phyloP scores from a whole-genome alignment of 257 asterid species.

The Przewalskia tangutica region DNA sequence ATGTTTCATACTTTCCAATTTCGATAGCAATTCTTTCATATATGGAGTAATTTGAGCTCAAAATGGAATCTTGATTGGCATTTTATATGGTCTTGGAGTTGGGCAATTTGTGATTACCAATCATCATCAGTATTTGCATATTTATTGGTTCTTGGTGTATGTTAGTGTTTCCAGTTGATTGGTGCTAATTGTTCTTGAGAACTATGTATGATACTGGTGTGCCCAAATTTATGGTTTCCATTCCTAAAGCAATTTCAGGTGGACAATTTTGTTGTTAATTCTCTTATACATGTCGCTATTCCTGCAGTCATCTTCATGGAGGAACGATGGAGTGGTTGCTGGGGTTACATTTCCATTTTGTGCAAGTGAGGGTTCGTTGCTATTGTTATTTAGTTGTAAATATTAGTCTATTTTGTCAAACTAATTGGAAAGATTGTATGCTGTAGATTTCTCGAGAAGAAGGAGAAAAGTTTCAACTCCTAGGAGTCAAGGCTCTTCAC shows the following conservation, averaged over 20 bases:
- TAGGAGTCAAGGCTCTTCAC: slow-evolving; percentile 40
- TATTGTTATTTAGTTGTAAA: slow-evolving; percentile 10
- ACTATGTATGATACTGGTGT: not conserved
- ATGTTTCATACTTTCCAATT: not conserved
- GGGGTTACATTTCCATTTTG: slow-evolving; percentile 29
- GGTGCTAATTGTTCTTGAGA: not conserved
- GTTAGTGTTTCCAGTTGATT: not conserved
- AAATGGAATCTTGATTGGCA: not conserved
- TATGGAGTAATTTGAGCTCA: not conserved
- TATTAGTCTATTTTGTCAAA: not conserved
- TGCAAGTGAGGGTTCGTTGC: slow-evolving; percentile 72
- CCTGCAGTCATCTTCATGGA: slow-evolving; percentile 52
- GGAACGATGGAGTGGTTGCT: slow-evolving; percentile 22
- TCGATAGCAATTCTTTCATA: not conserved
- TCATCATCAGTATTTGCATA: not conserved
- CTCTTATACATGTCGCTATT: slow-evolving; percentile 3
- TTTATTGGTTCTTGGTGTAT: not conserved
- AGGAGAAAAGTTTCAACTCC: slow-evolving; percentile 41
- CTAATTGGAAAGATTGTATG: slow-evolving; percentile 7
- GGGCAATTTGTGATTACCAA: not conserved
- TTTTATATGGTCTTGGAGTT: not conserved
- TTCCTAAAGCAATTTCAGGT: not conserved
- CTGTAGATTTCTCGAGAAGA: slow-evolving; percentile 67
- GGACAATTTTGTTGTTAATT: not conserved
- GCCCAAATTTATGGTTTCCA: not conserved